These are phyloP conservation scores for Trichoderma sp. DNA, from an alignment of 2,329 filamentous ascomycete species.

Conservation along the genomic window DNA sequence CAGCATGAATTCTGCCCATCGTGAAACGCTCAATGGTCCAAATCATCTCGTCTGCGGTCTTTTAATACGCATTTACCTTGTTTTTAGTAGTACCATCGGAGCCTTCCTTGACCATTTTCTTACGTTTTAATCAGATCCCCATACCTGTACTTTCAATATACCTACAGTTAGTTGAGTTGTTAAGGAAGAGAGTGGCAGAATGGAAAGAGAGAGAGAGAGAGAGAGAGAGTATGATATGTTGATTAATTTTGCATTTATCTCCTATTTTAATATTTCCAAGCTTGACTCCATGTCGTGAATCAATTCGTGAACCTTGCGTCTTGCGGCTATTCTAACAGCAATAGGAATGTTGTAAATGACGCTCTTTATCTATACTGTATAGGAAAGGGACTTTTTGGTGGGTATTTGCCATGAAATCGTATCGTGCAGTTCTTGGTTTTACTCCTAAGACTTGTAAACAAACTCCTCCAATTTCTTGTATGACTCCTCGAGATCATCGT, in stretches of 20 bases:
- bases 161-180: constrained; percentile 36
- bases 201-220: constrained; percentile 17
- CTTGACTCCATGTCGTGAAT: background rate
- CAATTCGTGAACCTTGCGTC: background rate
- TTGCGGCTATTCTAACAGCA: background rate
- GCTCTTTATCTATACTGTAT: background rate
- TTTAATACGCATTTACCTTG: constrained; percentile 37
- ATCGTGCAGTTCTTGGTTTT: background rate
- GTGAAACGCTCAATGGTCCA: background rate
- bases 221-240: constrained; percentile 21
- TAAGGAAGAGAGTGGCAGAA: constrained; percentile 22
- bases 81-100: constrained; percentile 42
- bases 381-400: background rate
- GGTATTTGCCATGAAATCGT: constrained; percentile 9
- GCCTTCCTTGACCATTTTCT: constrained; percentile 41
- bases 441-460: constrained; percentile 42
- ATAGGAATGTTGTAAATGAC: background rate
- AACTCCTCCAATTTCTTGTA: constrained; percentile 57
- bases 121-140: constrained; percentile 44
- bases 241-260: constrained; percentile 21
- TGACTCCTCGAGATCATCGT: constrained; percentile 51
- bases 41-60: background rate
- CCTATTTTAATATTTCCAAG: background rate
- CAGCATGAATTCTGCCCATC: background rate
- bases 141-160: constrained; percentile 37